These are phyloP conservation scores for Solanum gandarillasii DNA, from an alignment of 257 asterid species.

Conservation along the genomic window DNA sequence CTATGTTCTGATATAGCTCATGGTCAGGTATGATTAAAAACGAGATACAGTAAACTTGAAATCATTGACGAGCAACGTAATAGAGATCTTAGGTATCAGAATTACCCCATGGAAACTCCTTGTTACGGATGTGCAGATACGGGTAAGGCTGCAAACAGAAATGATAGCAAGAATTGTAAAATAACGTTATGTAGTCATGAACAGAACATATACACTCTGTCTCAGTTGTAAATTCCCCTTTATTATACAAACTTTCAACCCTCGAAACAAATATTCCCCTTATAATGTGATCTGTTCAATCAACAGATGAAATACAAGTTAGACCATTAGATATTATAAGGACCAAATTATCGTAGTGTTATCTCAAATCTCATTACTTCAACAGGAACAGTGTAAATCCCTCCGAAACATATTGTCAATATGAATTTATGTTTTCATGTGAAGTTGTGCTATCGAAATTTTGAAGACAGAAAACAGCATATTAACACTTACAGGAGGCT, in stretches of 20 bases:
- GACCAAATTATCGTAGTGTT: background rate
- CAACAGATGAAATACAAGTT: background rate
- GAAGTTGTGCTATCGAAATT: background rate
- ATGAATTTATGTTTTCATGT: background rate
- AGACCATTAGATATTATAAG: background rate
- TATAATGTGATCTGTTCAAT: background rate
- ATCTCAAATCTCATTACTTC: background rate
- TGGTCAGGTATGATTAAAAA: background rate
- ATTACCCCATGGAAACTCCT: conserved; percentile 85
- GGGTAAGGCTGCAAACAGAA: conserved; percentile 47
- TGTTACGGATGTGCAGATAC: conserved; percentile 61
- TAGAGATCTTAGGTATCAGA: background rate
- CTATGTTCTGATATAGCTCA: background rate
- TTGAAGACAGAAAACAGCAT: background rate
- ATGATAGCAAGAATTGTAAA: background rate
- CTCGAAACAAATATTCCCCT: no score
- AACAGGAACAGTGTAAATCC: background rate
- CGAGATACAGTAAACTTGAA: background rate
- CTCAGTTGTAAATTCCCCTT: background rate
- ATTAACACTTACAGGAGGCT: conserved; percentile 53
- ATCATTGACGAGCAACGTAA: background rate
- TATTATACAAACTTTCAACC: background rate
- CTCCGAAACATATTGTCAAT: background rate
- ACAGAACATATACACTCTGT: background rate
- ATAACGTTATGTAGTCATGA: background rate